A percentile compares a stretch with the other conserved stretches of the same genome.
phyloP scores from a whole-genome alignment of 2,329 filamentous ascomycete species.

The Knufia fluminis region DNA sequence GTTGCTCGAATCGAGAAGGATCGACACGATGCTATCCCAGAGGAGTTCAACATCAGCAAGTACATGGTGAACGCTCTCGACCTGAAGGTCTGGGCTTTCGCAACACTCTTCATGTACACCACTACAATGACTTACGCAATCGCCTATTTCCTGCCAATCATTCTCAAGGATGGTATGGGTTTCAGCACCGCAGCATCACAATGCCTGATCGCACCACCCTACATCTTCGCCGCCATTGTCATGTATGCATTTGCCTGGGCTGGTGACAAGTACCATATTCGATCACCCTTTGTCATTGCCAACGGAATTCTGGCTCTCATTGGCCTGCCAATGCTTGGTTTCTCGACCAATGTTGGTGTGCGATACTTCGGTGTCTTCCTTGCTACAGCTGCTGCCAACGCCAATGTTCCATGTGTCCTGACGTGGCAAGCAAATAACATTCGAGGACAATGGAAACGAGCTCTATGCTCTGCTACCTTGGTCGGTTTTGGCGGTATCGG shows the following conservation, averaged over 20 bases:
- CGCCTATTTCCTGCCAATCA: slow-evolving; percentile 70
- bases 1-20: slow-evolving; percentile 45
- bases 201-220: slow-evolving; percentile 64
- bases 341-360: slow-evolving; percentile 45
- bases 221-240: slow-evolving; percentile 50
- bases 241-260: slow-evolving; percentile 64
- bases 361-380: slow-evolving; percentile 70
- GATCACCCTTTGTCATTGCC: slow-evolving; percentile 63
- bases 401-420: slow-evolving; percentile 65
- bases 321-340: slow-evolving; percentile 65
- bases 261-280: slow-evolving; percentile 58
- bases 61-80: slow-evolving; percentile 42
- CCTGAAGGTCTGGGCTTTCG: slow-evolving; percentile 48
- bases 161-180: slow-evolving; percentile 54
- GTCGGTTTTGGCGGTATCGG: slow-evolving; percentile 51
- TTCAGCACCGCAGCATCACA: slow-evolving; percentile 57
- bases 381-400: slow-evolving; percentile 65
- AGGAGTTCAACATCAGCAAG: slow-evolving; percentile 39
- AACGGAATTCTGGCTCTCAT: slow-evolving; percentile 60
- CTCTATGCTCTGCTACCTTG: slow-evolving; percentile 34
- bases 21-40: slow-evolving; percentile 42
- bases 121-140: slow-evolving; percentile 69
- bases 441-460: slow-evolving; percentile 79
- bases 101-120: slow-evolving; percentile 41
- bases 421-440: slow-evolving; percentile 84